phyloP scores from a whole-genome alignment of 352 stramenopile species.

The Thraustotheca clavata region DNA sequence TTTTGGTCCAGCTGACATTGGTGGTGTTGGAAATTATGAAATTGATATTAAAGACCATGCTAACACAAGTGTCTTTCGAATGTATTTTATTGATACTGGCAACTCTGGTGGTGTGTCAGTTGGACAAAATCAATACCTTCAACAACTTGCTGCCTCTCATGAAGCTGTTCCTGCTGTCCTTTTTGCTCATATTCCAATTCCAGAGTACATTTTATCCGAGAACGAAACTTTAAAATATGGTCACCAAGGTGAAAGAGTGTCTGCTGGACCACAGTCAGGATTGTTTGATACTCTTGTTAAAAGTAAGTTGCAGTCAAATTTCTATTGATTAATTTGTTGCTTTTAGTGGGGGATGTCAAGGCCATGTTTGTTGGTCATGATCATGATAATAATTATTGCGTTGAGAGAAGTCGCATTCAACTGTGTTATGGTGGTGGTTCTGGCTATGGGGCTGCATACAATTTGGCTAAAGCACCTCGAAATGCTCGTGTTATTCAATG shows the following conservation, averaged over 20 bases:
- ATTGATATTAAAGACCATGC: slow-evolving; percentile 34
- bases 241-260: slow-evolving; percentile 33
- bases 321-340: not conserved
- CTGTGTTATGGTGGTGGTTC: slow-evolving; percentile 43
- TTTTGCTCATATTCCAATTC: slow-evolving; percentile 59
- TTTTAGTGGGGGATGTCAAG: slow-evolving; percentile 43
- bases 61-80: slow-evolving; percentile 35
- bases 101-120: slow-evolving; percentile 46
- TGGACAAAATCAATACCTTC: slow-evolving; percentile 42
- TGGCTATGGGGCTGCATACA: slow-evolving; percentile 29
- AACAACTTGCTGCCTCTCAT: slow-evolving; percentile 25
- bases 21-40: slow-evolving; percentile 51
- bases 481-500: not conserved
- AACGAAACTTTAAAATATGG: slow-evolving; percentile 17
- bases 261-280: slow-evolving; percentile 31
- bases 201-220: slow-evolving; percentile 28
- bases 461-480: not conserved
- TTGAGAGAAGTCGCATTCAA: slow-evolving; percentile 32
- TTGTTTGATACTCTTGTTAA: slow-evolving; percentile 37
- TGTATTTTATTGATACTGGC: slow-evolving; percentile 57
- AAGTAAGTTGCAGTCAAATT: not conserved
- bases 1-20: slow-evolving; percentile 28
- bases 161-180: slow-evolving; percentile 38
- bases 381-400: slow-evolving; percentile 54
- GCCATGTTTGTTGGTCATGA: slow-evolving; percentile 49